These are phyloP conservation scores for Pichia sp. DNA, from an alignment of 1,139 yeast genomes.

Conservation along the genomic window DNA sequence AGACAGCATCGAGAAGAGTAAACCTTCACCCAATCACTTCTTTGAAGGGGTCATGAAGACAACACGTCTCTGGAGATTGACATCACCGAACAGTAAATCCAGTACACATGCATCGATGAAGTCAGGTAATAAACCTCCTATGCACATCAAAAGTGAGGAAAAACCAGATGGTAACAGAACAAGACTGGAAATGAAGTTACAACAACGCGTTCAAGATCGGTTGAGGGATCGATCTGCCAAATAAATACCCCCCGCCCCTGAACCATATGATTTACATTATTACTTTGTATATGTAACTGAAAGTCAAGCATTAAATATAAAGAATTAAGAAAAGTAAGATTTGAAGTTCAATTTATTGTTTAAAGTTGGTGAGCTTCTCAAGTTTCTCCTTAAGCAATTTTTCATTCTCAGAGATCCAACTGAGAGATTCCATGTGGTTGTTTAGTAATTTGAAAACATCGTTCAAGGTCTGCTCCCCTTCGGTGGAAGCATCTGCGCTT, in stretches of 20 bases:
- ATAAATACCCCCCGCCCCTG: too few species aligned
- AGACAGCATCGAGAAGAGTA: slow-evolving; percentile 1
- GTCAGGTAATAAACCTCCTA: background rate
- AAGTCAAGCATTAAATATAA: too few species aligned
- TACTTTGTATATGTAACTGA: too few species aligned
- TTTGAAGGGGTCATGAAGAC: slow-evolving; percentile 12
- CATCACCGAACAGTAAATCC: background rate
- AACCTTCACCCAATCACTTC: slow-evolving; percentile 10
- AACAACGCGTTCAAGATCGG: slow-evolving; percentile 23
- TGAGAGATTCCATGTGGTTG: slow-evolving; percentile 82
- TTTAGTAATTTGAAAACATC: slow-evolving; percentile 76
- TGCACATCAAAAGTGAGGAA: background rate
- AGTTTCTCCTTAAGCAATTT: slow-evolving; percentile 61
- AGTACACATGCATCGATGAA: background rate
- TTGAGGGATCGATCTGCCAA: slow-evolving; percentile 15
- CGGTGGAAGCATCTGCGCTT: slow-evolving; percentile 17
- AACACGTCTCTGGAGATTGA: slow-evolving; percentile 11
- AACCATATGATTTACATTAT: too few species aligned
- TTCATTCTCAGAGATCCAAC: slow-evolving; percentile 76
- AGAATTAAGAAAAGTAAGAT: too few species aligned
- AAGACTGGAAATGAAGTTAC: slow-evolving; percentile 24
- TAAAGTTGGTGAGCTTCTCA: slow-evolving; percentile 28
- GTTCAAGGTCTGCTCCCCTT: slow-evolving; percentile 35
- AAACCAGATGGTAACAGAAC: slow-evolving; percentile 28
- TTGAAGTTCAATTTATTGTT: too few species aligned